Evolutionary conservation across 208 protist species (phyloP).

Genomic region (Hexamita inflata): DNA sequence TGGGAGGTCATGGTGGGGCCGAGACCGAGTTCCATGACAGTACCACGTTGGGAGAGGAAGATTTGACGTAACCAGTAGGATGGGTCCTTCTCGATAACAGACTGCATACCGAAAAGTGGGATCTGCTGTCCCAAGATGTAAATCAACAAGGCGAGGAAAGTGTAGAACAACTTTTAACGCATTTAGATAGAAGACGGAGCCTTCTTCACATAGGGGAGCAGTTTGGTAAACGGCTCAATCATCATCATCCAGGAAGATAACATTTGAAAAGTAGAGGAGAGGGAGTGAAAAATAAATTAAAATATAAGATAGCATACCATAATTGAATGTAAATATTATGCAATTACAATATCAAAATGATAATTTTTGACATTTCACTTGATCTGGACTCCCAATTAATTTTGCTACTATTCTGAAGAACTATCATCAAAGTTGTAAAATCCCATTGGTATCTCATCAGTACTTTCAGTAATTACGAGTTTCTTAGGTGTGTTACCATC

Average conservation of each 20-base stretch:
- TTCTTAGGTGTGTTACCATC: too few species aligned
- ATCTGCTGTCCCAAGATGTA: conserved; percentile 97
- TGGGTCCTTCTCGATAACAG: conserved; percentile 76
- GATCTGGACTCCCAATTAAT: too few species aligned
- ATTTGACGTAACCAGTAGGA: conserved; percentile 99
- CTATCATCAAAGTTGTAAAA: too few species aligned
- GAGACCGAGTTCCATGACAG: conserved; percentile 93
- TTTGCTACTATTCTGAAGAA: too few species aligned
- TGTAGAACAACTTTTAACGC: conserved; percentile 91
- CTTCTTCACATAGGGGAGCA: conserved; percentile 78
- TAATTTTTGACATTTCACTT: too few species aligned
- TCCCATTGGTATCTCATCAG: too few species aligned
- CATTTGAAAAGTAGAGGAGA: too few species aligned
- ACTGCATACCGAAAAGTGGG: conserved; percentile 87
- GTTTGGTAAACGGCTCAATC: conserved; percentile 69
- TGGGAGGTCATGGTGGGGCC: conserved; percentile 84
- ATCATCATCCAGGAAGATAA: conserved; percentile 54
- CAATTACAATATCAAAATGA: too few species aligned
- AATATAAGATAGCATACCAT: too few species aligned
- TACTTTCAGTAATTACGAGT: too few species aligned
- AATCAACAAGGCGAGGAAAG: conserved; percentile 78
- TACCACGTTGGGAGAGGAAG: conserved; percentile 93
- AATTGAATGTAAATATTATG: too few species aligned
- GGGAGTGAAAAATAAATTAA: too few species aligned
- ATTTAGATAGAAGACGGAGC: conserved; percentile 65